Conservation (phyloP, 108 stramenopile genomes). For the Skeletonema grethae region DNA sequence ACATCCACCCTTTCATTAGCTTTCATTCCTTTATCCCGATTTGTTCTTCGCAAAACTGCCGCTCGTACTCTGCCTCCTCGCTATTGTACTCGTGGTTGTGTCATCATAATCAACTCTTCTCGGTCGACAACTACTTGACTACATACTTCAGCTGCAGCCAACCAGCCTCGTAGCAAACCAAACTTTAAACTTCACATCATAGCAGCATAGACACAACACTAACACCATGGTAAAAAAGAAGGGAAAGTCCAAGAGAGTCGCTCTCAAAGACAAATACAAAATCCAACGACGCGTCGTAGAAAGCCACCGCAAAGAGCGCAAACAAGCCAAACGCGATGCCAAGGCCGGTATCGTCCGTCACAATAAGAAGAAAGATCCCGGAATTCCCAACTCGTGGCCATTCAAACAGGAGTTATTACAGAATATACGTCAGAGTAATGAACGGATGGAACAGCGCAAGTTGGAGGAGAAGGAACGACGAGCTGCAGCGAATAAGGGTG, state of each 20-base stretch:
- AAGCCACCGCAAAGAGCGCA: conserved; percentile 92
- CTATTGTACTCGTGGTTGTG: no score
- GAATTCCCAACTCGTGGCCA: conserved; percentile 99
- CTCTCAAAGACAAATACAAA: conserved; percentile 99
- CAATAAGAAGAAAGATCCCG: conserved; percentile 93
- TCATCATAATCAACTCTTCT: no score
- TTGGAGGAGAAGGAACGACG: conserved; percentile 67
- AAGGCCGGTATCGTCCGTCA: conserved; percentile 62
- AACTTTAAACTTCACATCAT: no score
- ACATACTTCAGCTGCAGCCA: no score
- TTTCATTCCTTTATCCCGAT: no score
- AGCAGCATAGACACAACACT: background rate
- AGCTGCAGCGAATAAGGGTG: conserved; percentile 13
- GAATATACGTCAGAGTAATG: conserved; percentile 78
- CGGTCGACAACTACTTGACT: no score
- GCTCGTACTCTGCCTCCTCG: no score
- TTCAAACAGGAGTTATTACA: conserved; percentile 97
- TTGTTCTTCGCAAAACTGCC: no score
- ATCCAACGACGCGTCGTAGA: conserved; percentile 90
- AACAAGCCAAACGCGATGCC: conserved; percentile 87
- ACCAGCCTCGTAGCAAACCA: no score
- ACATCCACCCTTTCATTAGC: no score
- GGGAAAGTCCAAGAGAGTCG: conserved; percentile 95
- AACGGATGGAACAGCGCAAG: conserved; percentile 75
- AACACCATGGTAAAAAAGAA: conserved; percentile 96